phyloP scores from a whole-genome alignment of 768 basidiomycete species.

The Lepiota venenata region DNA sequence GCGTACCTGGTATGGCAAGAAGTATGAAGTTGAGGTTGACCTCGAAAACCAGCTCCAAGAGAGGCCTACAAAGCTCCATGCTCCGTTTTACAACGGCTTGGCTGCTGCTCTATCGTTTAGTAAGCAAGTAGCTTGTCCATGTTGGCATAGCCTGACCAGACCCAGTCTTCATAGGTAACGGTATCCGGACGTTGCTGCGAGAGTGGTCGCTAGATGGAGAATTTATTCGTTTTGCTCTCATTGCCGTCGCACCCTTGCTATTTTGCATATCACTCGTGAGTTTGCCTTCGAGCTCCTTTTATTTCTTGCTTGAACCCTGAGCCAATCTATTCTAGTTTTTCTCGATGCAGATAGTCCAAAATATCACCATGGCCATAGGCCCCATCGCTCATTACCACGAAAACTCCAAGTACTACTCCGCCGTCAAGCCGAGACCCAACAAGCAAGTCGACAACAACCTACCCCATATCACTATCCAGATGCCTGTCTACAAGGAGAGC shows the following conservation, averaged over 20 bases:
- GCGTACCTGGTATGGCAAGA: constrained; percentile 62
- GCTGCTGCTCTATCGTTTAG: constrained; percentile 56
- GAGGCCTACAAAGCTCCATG: constrained; percentile 41
- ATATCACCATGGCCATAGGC: constrained; percentile 68
- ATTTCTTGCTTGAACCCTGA: constrained; percentile 23
- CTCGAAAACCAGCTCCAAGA: constrained; percentile 7
- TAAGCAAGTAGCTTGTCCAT: constrained; percentile 30
- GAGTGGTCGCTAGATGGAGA: constrained; percentile 65
- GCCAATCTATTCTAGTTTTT: constrained; percentile 53
- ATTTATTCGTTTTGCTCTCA: constrained; percentile 59
- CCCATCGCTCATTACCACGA: constrained; percentile 77
- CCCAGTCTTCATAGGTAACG: constrained; percentile 62
- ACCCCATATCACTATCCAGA: constrained; percentile 77
- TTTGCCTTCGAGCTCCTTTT: constrained; percentile 10
- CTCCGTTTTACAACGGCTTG: constrained; percentile 66
- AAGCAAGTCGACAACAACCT: constrained; percentile 49
- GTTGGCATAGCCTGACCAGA: constrained; percentile 28
- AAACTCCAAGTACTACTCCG: constrained; percentile 81
- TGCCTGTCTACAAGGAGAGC: constrained; percentile 86
- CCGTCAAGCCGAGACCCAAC: constrained; percentile 50
- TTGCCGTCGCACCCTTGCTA: constrained; percentile 58
- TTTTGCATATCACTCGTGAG: constrained; percentile 69
- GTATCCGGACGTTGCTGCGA: constrained; percentile 57
- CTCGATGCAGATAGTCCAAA: constrained; percentile 65
- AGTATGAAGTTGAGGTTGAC: constrained; percentile 25